Evolutionary conservation across 352 stramenopile species (phyloP), one percentile per base, ranked within the genome.

Genomic region (Hyaloperonospora arabidopsidis): DNA sequence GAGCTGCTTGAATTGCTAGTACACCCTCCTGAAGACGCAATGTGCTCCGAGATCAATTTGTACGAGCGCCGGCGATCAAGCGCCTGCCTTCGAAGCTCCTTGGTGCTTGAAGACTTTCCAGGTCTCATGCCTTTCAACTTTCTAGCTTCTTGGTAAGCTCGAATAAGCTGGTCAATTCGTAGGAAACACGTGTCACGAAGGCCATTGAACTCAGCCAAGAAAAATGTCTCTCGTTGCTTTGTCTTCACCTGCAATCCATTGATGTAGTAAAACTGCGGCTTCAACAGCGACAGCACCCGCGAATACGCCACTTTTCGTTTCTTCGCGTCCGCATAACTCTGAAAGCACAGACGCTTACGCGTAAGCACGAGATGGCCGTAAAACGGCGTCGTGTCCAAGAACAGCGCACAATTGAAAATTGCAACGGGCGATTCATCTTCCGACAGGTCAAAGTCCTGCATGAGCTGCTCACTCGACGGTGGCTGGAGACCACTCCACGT

Each of bases 241-340:
- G 73, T 85, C 54, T 86, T 87, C 53, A 91, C 63, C 43, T 91
- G 78, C 21, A 91, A 54, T 0, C 77, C 80, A 47, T 87, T 91
- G 57, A 91, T 89, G 57, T 88, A 91, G 61, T 91, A 88, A 43
- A 91, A 89, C 61, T 86, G 72, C 10, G 80, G 80, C 57, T 91
- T 88, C 41, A 89, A 49, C n/a, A 91, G 63, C 49, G 74, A 79
- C 19, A 76, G 49, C 17, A 91, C 67, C 40, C 81, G 65, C 0
- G 67, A 67, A 39, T 83, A 91, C 53, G 74, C 49, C 13, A 91
- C 65, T 54, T 82, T 85, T 52, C 79, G 59, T n/a, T 59, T 69
- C 34, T 75, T 72, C 1, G 63, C 57, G 35, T 67, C 57, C 1
- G 29, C 41, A 51, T 87, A 87, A 15, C 72, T 72, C 44, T 68